Percentiles rank a stretch among this genome's conserved stretches.
These are phyloP conservation scores for Fagopyrum tataricum DNA, from an alignment of 148 eudicot species.

Conservation along the genomic window DNA sequence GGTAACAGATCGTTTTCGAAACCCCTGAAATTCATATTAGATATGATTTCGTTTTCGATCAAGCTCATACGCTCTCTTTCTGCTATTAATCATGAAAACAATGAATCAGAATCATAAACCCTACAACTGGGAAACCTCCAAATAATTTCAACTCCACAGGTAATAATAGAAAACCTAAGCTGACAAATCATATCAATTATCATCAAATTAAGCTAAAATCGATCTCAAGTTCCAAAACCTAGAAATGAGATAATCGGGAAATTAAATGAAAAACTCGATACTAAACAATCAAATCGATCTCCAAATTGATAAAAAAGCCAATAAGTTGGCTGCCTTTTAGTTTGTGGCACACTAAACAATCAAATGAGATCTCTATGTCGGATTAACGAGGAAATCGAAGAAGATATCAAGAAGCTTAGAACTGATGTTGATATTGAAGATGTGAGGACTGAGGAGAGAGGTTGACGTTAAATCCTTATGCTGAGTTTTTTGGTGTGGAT, in stretches of 20 bases:
- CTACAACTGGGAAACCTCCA: background rate
- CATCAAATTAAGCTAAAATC: background rate
- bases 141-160: background rate
- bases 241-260: background rate
- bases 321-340: too few relatives aligned
- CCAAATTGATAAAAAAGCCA: background rate
- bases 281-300: background rate
- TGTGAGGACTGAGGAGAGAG: too few relatives aligned
- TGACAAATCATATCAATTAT: background rate
- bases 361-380: too few relatives aligned
- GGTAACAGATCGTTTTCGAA: slow-evolving; percentile 48
- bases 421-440: too few relatives aligned
- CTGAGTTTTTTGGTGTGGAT: too few relatives aligned
- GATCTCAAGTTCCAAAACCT: background rate
- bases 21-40: slow-evolving; percentile 51
- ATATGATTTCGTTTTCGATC: slow-evolving; percentile 21
- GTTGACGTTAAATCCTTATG: too few relatives aligned
- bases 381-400: too few relatives aligned
- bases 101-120: background rate
- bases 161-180: background rate
- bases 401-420: too few relatives aligned
- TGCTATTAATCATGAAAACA: background rate
- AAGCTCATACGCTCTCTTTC: background rate
- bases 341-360: too few relatives aligned
- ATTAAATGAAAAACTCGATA: background rate